A percentile compares a stretch with the other conserved stretches of the same genome.
phyloP scores from a whole-genome alignment of 495 filamentous ascomycete genomes.

The Coniosporium apollinis region DNA sequence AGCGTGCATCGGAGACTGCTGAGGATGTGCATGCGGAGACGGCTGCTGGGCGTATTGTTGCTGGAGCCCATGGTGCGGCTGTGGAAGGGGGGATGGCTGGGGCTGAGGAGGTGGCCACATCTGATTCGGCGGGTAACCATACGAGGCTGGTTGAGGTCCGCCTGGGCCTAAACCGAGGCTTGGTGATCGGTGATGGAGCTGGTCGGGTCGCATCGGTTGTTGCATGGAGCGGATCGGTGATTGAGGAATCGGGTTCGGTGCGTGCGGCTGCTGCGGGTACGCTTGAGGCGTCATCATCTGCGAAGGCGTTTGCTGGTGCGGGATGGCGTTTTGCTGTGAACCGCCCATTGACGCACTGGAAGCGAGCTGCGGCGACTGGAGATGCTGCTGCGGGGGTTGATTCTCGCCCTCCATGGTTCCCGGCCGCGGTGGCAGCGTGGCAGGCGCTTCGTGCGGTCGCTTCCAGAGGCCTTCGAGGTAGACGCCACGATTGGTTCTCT shows the following conservation, averaged over 20 bases:
- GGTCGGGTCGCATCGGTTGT: slow-evolving; percentile 27
- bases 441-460: slow-evolving; percentile 56
- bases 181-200: slow-evolving; percentile 30
- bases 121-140: slow-evolving; percentile 34
- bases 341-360: slow-evolving; percentile 10
- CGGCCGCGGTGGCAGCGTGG: slow-evolving; percentile 30
- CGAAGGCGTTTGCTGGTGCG: slow-evolving; percentile 22
- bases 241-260: slow-evolving; percentile 35
- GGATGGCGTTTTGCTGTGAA: slow-evolving; percentile 9
- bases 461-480: slow-evolving; percentile 65
- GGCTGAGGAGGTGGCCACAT: slow-evolving; percentile 34
- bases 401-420: slow-evolving; percentile 25
- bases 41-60: slow-evolving; percentile 28
- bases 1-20: slow-evolving; percentile 21
- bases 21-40: slow-evolving; percentile 25
- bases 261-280: slow-evolving; percentile 30
- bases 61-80: slow-evolving; percentile 23
- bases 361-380: slow-evolving; percentile 12
- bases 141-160: slow-evolving; percentile 22
- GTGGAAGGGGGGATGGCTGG: slow-evolving; percentile 35
- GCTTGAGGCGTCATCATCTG: slow-evolving; percentile 39
- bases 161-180: slow-evolving; percentile 17
- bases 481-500: slow-evolving; percentile 55
- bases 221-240: slow-evolving; percentile 36
- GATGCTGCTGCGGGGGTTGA: slow-evolving; percentile 20